phyloP scores from a whole-genome alignment of 495 filamentous ascomycete species.

The Xylaria sp. region DNA sequence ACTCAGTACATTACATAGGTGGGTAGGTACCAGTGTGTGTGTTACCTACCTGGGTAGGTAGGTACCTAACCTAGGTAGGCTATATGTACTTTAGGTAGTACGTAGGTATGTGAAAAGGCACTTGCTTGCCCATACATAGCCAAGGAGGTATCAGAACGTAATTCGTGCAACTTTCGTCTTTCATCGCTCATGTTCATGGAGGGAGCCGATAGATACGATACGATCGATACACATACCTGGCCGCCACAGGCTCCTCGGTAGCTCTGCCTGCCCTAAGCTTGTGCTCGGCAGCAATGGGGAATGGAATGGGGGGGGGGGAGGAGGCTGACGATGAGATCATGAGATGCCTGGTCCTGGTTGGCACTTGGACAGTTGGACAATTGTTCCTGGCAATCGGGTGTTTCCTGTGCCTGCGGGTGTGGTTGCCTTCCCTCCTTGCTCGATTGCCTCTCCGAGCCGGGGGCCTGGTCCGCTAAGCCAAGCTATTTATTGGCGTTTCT shows the following conservation, averaged over 20 bases:
- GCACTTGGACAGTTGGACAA: too few species aligned
- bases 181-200: too few species aligned
- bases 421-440: constrained; percentile 21
- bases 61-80: neutral
- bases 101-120: neutral
- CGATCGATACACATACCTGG: too few species aligned
- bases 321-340: constrained; percentile 13
- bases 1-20: too few species aligned
- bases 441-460: constrained; percentile 5
- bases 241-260: neutral
- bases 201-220: neutral
- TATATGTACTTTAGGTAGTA: too few species aligned
- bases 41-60: too few species aligned
- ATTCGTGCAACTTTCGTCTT: neutral
- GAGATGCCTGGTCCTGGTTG: constrained; percentile 6
- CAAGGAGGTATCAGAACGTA: constrained; percentile 5
- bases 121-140: neutral
- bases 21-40: too few species aligned
- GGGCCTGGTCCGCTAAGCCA: neutral
- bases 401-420: constrained; percentile 21
- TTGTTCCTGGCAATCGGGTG: constrained; percentile 11
- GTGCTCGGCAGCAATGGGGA: neutral
- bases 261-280: neutral
- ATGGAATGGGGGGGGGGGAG: too few species aligned
- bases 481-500: neutral